Base-by-base conservation (phyloP, 2,329 filamentous ascomycete genomes). In the Exophiala spinifera region DNA sequence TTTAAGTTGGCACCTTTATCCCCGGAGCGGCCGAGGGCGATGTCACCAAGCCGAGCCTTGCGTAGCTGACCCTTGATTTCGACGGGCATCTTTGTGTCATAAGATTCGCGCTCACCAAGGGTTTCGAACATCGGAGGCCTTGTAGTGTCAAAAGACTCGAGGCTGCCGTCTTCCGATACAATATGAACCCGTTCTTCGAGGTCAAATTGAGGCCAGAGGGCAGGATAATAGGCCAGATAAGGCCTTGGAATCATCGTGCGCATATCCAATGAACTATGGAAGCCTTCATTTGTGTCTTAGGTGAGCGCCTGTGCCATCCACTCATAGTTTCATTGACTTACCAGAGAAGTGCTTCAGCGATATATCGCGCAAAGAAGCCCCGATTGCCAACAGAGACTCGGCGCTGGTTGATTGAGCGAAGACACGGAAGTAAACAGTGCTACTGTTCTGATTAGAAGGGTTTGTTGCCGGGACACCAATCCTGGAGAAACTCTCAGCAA, bases 1-100 rank as follows among this genome's bases (percentile, higher is more conserved):
- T 78, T 78, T 28, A 67, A 69, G 58, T 78, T 72, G 0, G 69
- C 67, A 0, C 69, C 74, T 54, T 78, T 79, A 47, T 79, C 76
- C 0, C 72, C 72, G 2, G 68, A 72, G 3, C 71, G 66, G 4
- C 64, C 71, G 17, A 68, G 68, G 1, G 69, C 70, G 3, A 74
- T 60, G 53, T 62, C 67, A 14, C 70, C 71, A 6, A 74, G 50
- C 0, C 63, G 67, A 2, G 60, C 66, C 4, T 61, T 61, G 19
- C 55, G 58, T 1, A 63, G 65, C 2, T 64, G 63, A 3, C 64
- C 66, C 53, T 69, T 67, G 13, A 53, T 40, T 1, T 47, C 46
- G 11, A 61, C 37, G 4, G 25, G 25, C 8, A 7, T 11, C 5
- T 6, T 11, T 31, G 25, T 31, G 11, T 31, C 25, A 31, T 7